Evolutionary conservation across 176 grass and related monocot species (phyloP), one percentile per base, ranked within the genome.

Genomic region (Carex kokanica): DNA sequence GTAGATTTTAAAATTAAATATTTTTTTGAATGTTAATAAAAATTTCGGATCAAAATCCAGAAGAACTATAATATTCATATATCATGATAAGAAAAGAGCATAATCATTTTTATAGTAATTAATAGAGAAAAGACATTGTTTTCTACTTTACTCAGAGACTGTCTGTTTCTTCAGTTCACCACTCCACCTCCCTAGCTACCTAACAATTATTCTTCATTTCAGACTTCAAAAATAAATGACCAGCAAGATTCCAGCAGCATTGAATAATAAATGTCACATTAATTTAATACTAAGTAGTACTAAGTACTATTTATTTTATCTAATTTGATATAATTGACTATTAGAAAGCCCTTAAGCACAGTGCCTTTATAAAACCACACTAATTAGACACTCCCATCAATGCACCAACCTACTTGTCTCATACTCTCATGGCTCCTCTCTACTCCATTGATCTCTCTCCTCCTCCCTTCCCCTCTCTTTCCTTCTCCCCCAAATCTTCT

Each of bases 391-490:
- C 4, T 38, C 20, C 59, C 8, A 23, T 8, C 66, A 69, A 69
- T 34, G 66, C n/a, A 65, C 52, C 57, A 49, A 10, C 6, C 21
- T 27, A 47, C 11, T 74, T 20, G 6, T 81, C 60, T 38, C 29
- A 31, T 31, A 31, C 29, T 62, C 79, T 15, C 38, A 82, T 82
- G 80, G 80, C 80, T 61, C 17, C 45, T 67, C 11, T 49, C 6
- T n/a, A 24, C 60, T 51, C 80, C 80, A 82, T 82, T 45, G 13
- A 8, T 68, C 51, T 34, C 25, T 5, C 80, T 32, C 43, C 60
- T 14, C 14, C 60, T 14, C 7, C 24, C 80, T 66, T 47, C 20
- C 27, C 31, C 10, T 73, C 24, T 36, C 20, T 77, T 13, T 41
- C 29, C 63, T 45, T 55, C 56, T 57, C 13, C 15, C 47, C 5